Conservation (phyloP, 805 yeast species). For the Pichia membranifaciens region DNA sequence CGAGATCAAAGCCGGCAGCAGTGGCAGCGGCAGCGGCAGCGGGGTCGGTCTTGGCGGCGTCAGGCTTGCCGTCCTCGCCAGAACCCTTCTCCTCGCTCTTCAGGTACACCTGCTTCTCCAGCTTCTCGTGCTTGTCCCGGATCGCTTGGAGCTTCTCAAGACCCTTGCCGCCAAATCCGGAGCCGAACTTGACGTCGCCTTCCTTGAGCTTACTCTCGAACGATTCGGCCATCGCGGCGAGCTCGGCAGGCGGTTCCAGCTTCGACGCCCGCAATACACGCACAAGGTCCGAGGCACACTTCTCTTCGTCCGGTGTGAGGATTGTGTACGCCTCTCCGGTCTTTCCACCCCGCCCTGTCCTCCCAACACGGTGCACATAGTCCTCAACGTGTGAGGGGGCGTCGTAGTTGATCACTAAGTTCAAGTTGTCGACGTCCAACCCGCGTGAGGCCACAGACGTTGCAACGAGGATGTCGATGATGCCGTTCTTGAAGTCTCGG, state of each 20-base stretch:
- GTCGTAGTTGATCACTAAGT: conserved; percentile 74
- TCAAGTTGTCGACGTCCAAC: conserved; percentile 80
- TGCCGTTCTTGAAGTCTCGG: conserved; percentile 58
- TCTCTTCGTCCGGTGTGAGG: conserved; percentile 53
- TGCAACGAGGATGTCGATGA: conserved; percentile 66
- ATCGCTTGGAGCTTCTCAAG: conserved; percentile 66
- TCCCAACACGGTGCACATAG: conserved; percentile 91
- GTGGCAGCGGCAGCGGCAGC: no score
- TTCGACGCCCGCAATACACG: conserved; percentile 60
- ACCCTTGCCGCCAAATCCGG: conserved; percentile 94
- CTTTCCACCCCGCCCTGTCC: conserved; percentile 90
- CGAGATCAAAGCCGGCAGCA: conserved; percentile 14
- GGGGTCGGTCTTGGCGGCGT: no score
- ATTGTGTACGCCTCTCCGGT: conserved; percentile 71
- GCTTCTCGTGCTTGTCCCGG: conserved; percentile 44
- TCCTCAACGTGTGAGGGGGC: conserved; percentile 89
- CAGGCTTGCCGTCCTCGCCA: conserved; percentile 7
- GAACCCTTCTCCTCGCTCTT: conserved; percentile 35
- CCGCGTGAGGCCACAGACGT: conserved; percentile 96
- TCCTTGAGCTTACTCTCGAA: conserved; percentile 57
- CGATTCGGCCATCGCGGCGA: conserved; percentile 43
- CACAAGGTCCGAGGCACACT: conserved; percentile 62
- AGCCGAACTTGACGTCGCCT: conserved; percentile 57
- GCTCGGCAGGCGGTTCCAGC: conserved; percentile 42
- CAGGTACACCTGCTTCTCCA: conserved; percentile 42